These are phyloP conservation scores for Ilyonectria destructans DNA, from an alignment of 2,329 filamentous ascomycete species.

Conservation along the genomic window DNA sequence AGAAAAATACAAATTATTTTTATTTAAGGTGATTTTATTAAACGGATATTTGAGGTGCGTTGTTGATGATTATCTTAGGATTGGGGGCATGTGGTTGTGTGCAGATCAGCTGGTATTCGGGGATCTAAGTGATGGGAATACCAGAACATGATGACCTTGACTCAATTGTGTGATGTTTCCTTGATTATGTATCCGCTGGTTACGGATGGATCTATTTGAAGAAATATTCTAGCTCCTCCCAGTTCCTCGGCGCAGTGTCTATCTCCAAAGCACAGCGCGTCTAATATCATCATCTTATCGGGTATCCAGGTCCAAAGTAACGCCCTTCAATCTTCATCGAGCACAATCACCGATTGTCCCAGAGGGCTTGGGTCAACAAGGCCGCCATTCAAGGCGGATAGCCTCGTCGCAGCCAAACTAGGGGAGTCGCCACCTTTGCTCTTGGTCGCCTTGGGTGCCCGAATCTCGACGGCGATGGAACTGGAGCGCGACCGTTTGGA, in stretches of 20 bases:
- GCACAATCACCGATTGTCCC: conserved; percentile 26
- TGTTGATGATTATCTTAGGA: not conserved
- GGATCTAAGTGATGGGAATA: too few relatives aligned
- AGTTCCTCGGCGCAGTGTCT: not conserved
- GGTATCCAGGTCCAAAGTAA: not conserved
- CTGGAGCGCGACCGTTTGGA: conserved; percentile 24
- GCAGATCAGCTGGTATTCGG: too few relatives aligned
- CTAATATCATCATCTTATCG: not conserved
- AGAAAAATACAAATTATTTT: too few relatives aligned
- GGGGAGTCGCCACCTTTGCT: conserved; percentile 7
- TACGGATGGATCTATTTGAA: not conserved
- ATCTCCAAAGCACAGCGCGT: not conserved
- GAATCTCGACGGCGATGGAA: conserved; percentile 32
- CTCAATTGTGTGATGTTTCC: not conserved
- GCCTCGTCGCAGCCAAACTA: not conserved
- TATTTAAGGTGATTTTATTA: too few relatives aligned
- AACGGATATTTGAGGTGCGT: not conserved
- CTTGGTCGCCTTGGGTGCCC: conserved; percentile 18
- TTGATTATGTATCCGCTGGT: not conserved
- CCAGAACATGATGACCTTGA: too few relatives aligned
- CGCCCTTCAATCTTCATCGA: conserved; percentile 21
- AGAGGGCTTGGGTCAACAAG: conserved; percentile 36
- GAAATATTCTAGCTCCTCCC: not conserved
- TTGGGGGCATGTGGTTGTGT: too few relatives aligned
- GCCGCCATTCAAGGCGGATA: conserved; percentile 4